Evolutionary conservation across 2,329 filamentous ascomycete genomes (phyloP).

Genomic region (Colletotrichum plurivorum): DNA sequence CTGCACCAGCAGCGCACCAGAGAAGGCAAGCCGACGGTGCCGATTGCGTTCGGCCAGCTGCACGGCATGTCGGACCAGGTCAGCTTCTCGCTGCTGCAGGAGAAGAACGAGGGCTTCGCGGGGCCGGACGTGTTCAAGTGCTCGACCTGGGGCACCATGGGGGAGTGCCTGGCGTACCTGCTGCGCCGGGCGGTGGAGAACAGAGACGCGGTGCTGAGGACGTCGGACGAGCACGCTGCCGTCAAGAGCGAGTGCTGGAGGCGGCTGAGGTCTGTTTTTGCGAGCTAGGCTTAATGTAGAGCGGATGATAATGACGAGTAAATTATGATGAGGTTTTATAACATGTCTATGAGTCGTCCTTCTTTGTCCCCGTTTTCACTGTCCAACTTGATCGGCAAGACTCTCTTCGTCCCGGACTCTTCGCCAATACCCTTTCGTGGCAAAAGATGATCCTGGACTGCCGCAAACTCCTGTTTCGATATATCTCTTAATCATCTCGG

Average conservation of each 20-base stretch:
- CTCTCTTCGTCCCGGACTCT: too few species aligned
- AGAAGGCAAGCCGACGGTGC: slow-evolving; percentile 48
- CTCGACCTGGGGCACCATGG: slow-evolving; percentile 55
- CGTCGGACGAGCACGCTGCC: slow-evolving; percentile 48
- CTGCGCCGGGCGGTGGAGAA: slow-evolving; percentile 56
- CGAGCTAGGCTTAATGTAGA: too few species aligned
- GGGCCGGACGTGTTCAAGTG: slow-evolving; percentile 56
- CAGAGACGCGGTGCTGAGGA: slow-evolving; percentile 49
- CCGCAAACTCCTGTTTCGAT: too few species aligned
- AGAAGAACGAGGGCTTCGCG: slow-evolving; percentile 45
- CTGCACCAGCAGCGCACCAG: slow-evolving; percentile 59
- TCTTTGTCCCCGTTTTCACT: too few species aligned
- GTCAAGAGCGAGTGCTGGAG: slow-evolving; percentile 48
- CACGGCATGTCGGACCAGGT: slow-evolving; percentile 72
- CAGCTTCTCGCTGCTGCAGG: slow-evolving; percentile 62
- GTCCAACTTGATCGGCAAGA: too few species aligned
- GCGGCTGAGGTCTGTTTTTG: slow-evolving; percentile 45
- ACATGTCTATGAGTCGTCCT: too few species aligned
- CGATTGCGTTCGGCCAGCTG: slow-evolving; percentile 65
- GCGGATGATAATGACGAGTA: too few species aligned
- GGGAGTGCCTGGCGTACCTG: slow-evolving; percentile 56
- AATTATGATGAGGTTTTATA: too few species aligned
- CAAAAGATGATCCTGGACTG: too few species aligned
- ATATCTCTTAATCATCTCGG: too few species aligned
- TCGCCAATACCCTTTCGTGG: too few species aligned